These are phyloP conservation scores for Sporisorium sorghi DNA, from an alignment of 1,284 basidiomycete species.

Conservation along the genomic window DNA sequence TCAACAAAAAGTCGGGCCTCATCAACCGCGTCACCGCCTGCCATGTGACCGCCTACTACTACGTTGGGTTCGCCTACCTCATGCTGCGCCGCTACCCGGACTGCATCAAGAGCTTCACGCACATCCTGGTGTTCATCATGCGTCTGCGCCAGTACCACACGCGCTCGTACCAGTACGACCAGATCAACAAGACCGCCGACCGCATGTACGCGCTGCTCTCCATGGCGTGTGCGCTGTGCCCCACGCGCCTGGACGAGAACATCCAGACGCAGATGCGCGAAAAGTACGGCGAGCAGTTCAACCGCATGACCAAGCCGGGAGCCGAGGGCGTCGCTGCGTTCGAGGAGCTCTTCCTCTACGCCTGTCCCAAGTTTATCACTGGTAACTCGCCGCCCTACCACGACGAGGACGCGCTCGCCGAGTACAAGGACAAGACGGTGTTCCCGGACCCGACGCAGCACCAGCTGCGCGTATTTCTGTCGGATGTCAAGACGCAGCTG, in stretches of 20 bases:
- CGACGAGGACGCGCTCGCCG: constrained; percentile 77
- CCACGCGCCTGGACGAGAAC: constrained; percentile 88
- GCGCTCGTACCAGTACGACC: constrained; percentile 94
- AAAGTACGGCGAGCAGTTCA: constrained; percentile 88
- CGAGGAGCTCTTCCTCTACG: constrained; percentile 92
- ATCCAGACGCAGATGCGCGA: constrained; percentile 93
- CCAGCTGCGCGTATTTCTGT: constrained; percentile 84
- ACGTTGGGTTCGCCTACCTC: constrained; percentile 95
- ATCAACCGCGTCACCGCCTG: constrained; percentile 66
- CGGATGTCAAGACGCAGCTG: constrained; percentile 80
- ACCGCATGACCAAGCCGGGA: constrained; percentile 78
- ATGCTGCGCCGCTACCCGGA: constrained; percentile 94
- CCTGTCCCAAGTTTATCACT: constrained; percentile 95
- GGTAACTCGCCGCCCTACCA: constrained; percentile 90
- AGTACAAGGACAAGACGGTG: constrained; percentile 72
- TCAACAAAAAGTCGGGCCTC: constrained; percentile 63
- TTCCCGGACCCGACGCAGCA: constrained; percentile 82
- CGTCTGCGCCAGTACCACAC: constrained; percentile 83
- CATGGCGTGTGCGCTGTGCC: constrained; percentile 90
- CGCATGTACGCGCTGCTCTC: constrained; percentile 96
- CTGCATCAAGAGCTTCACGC: constrained; percentile 90
- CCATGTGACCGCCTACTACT: constrained; percentile 91
- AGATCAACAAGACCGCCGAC: constrained; percentile 97
- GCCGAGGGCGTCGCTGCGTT: constrained; percentile 82
- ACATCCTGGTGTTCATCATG: constrained; percentile 79